Percentiles rank a stretch among this genome's conserved stretches.
Conservation (phyloP, 73 alveolate genomes). For the Paramecium sonneborni region DNA sequence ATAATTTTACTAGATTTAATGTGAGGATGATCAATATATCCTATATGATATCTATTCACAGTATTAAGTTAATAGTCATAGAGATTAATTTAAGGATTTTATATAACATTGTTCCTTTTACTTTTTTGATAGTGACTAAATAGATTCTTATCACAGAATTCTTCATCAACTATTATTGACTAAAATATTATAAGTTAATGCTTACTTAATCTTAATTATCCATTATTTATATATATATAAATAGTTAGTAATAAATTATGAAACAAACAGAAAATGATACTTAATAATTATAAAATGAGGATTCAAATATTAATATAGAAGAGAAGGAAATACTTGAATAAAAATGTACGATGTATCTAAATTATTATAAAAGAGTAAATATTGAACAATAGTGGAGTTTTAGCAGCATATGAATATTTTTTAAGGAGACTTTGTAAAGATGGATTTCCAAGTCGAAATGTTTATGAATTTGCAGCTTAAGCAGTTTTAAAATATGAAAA, state of each 20-base stretch:
- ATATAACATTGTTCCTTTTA: not conserved
- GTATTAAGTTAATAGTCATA: not conserved
- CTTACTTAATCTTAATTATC: not conserved
- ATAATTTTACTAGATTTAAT: not conserved
- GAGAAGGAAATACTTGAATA: not conserved
- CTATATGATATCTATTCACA: not conserved
- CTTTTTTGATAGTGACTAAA: not conserved
- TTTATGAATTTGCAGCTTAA: conserved; percentile 55
- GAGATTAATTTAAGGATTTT: not conserved
- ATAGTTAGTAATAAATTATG: not conserved
- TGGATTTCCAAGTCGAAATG: conserved; percentile 51
- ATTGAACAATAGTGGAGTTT: not conserved
- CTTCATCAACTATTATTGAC: not conserved
- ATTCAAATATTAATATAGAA: not conserved
- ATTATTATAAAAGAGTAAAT: not conserved
- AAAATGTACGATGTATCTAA: not conserved
- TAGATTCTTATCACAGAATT: conserved; percentile 23
- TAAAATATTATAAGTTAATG: not conserved
- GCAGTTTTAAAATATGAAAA: conserved; percentile 44
- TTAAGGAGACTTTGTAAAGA: conserved; percentile 8
- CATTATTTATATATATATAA: no score
- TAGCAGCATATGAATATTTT: not conserved
- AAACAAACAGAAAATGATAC: not conserved
- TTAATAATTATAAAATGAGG: not conserved
- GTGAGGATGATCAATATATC: not conserved